Evolutionary conservation across 2,329 filamentous ascomycete species (phyloP).

Genomic region (Alternaria sp.): DNA sequence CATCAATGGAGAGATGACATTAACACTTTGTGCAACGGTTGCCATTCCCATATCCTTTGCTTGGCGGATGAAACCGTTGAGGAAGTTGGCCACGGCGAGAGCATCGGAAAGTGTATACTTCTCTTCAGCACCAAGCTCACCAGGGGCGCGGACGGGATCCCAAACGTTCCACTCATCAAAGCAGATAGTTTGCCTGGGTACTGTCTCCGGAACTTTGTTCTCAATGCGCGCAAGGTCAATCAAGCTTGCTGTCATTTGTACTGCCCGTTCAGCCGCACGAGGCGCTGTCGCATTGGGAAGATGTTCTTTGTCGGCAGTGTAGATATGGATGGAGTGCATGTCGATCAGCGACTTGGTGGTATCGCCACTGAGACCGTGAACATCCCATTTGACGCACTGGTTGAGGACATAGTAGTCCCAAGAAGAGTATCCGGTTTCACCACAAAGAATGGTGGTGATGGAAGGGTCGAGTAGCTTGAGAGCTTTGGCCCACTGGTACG

Average conservation of each 20-base stretch:
- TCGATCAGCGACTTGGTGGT: constrained; percentile 67
- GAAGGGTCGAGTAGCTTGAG: constrained; percentile 75
- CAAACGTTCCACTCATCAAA: constrained; percentile 90
- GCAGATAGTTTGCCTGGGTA: constrained; percentile 75
- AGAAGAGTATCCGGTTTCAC: constrained; percentile 71
- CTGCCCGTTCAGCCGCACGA: constrained; percentile 74
- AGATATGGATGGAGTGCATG: constrained; percentile 84
- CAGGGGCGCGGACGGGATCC: constrained; percentile 76
- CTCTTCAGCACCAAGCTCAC: constrained; percentile 77
- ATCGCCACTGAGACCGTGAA: constrained; percentile 60
- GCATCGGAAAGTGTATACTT: constrained; percentile 76
- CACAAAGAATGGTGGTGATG: constrained; percentile 76
- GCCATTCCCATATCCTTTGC: constrained; percentile 77
- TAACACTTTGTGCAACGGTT: constrained; percentile 79
- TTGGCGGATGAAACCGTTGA: constrained; percentile 81
- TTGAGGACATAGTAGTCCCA: constrained; percentile 81
- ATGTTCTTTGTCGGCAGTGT: constrained; percentile 68
- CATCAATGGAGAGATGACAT: constrained; percentile 81
- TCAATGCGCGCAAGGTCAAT: constrained; percentile 80
- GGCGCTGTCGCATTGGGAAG: constrained; percentile 63
- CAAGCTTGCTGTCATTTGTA: constrained; percentile 72
- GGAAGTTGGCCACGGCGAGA: constrained; percentile 76
- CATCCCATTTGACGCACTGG: constrained; percentile 67
- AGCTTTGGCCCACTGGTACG: constrained; percentile 76
- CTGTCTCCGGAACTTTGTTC: constrained; percentile 66